These are phyloP conservation scores for Oryza rufipogon DNA, from an alignment of 176 grass and related monocot genomes.

Conservation along the genomic window DNA sequence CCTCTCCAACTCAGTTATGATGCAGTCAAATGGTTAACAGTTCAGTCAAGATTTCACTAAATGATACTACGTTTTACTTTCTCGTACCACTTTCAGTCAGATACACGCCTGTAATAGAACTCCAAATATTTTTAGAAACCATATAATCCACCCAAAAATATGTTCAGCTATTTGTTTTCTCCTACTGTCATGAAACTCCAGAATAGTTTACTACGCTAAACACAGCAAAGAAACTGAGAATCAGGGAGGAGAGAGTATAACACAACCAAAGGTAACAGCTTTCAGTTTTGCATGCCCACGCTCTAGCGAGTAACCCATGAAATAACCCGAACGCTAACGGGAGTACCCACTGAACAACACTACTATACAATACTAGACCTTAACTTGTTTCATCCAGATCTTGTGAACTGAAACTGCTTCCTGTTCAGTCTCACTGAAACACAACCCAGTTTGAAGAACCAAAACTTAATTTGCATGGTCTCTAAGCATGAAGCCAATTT, in stretches of 20 bases:
- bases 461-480: background rate
- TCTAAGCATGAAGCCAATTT: background rate
- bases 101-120: background rate
- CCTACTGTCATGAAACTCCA: background rate
- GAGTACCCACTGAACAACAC: background rate
- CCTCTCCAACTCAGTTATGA: background rate
- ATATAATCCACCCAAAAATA: background rate
- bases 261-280: background rate
- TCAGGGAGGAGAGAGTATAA: background rate
- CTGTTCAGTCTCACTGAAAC: background rate
- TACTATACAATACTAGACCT: background rate
- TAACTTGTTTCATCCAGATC: background rate
- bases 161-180: background rate
- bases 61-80: background rate
- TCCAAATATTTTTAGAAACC: conserved; percentile 1
- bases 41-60: background rate
- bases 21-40: background rate
- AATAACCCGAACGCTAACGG: conserved; percentile 17
- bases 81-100: background rate
- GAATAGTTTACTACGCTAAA: background rate
- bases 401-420: conserved; percentile 8
- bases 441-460: background rate
- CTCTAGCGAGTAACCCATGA: conserved; percentile 32
- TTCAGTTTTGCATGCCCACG: background rate
- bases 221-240: background rate